Base-by-base conservation (phyloP, 2,329 filamentous ascomycete species). In the Nothopassalora personata region DNA sequence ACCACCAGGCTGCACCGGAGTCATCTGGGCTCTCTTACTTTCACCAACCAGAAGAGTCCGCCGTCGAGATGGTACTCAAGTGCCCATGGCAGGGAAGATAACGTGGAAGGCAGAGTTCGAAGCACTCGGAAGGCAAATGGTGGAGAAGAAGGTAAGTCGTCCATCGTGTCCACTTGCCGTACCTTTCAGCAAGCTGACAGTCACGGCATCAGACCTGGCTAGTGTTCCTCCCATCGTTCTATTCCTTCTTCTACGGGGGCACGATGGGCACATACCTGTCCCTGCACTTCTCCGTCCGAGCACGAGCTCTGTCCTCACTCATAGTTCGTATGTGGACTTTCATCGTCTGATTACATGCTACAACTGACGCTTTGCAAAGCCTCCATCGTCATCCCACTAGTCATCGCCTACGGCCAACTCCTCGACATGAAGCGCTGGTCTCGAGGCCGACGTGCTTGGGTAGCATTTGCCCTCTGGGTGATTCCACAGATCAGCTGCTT, bases 191-290 rank as follows among this genome's bases (percentile, higher is more conserved):
- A 47, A 9, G 30, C 46, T 56, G 19, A 46, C 53, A 5, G 8
- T 46, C 10, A 7, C 1, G 18, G 31, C 13, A 13, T n/a, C 27
- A 72, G 71, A 72, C 68, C n/a, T 63, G 60, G 70, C 70, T 74
- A 4, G 66, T 74, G 45, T 70, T 72, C 50, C 58, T 74, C 8
- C 72, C 72, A 0, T 67, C 71, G 1, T 73, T 75, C 59, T 74
- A 74, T 64, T 73, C 72, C 1, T 75, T 75, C 66, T 75, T 75
- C 65, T 74, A 72, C 19, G 73, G 73, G 30, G 74, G 72, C 30
- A 73, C 70, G 1, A 70, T 73, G 70, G 72, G 72, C 2, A 74
- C 72, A 1, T 73, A 73, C 54, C 63, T 73, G 6, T 68, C 70
- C 4, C 59, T 70, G 3, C 71, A 73, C 59, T 73, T 73, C 58